Evolutionary conservation across 2,329 filamentous ascomycete genomes (phyloP), one percentile per base, ranked within the genome.

Genomic region (Colletotrichum sansevieriae): DNA sequence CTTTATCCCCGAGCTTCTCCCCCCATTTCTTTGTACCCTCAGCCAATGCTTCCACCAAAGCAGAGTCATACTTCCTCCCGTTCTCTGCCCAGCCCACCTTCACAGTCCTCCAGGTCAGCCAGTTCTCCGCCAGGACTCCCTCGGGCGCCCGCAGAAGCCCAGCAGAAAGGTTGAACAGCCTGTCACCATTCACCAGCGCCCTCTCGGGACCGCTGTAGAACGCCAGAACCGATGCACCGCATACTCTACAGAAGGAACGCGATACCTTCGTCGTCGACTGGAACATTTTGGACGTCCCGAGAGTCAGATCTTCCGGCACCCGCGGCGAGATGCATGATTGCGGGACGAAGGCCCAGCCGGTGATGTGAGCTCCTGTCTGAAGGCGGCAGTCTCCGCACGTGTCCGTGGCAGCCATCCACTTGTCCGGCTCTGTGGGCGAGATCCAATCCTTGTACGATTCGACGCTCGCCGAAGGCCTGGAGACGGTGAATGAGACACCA

Each of bases 401-500:
- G 63, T 85, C 84, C 18, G 82, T 71, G 1, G 72, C 72, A 1
- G 77, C 83, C 35, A 77, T 70, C 83, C 84, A 86, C 58, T 84
- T 85, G 8, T 58, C 73, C 33, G 75, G 63, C 58, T 83, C 79
- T 0, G 69, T 61, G 4, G 78, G 78, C 33, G 80, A 82, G 18
- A 83, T 75, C 44, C 74, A 81, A 8, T 71, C 60, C 9, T 73
- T 72, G 52, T 75, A 76, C 4, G 74, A 72, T 55, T 81, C 74
- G 25, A 62, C 1, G 73, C 69, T 29, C 76, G 71, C 3, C 3
- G 73, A 76, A 1, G 83, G 84, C 3, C 82, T 77, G 10, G 76
- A 72, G 35, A 86, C 75, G 5, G 80, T 81, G 72, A 86, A 85
- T 4, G 80, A 82, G 0, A 86, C 80, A 10, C 84, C 83, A 46